Percentiles rank a stretch among this genome's conserved stretches.
These are phyloP conservation scores for Tulasnella calospora DNA, from an alignment of 768 basidiomycete genomes.

Conservation along the genomic window DNA sequence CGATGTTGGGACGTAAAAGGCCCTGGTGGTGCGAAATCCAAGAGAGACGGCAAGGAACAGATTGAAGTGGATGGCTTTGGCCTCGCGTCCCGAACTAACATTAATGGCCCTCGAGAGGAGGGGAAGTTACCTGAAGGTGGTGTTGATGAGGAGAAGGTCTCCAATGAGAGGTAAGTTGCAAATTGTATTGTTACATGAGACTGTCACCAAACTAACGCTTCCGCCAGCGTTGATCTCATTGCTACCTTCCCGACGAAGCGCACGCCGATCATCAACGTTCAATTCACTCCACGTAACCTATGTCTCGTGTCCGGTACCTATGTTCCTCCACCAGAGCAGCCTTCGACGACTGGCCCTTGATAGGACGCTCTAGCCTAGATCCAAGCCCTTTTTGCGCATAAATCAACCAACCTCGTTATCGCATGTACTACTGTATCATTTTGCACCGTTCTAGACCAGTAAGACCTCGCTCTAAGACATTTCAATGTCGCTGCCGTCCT, in stretches of 20 bases:
- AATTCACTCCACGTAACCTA: conserved; percentile 92
- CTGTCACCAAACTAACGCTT: background rate
- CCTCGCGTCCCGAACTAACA: conserved; percentile 40
- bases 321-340: conserved; percentile 42
- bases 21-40: conserved; percentile 58
- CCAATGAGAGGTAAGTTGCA: conserved; percentile 65
- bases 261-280: conserved; percentile 85
- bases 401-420: conserved; percentile 8
- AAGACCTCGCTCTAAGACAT: conserved; percentile 36
- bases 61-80: conserved; percentile 30
- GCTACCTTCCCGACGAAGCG: conserved; percentile 93
- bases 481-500: conserved; percentile 47
- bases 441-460: background rate
- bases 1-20: conserved; percentile 96
- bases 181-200: background rate
- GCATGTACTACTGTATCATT: background rate
- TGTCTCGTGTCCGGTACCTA: conserved; percentile 81
- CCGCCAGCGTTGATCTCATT: conserved; percentile 69
- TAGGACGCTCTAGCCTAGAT: background rate
- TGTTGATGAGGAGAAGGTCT: conserved; percentile 43
- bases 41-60: conserved; percentile 40
- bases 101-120: conserved; percentile 34
- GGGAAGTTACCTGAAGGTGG: conserved; percentile 27
- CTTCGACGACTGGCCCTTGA: conserved; percentile 4
- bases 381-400: background rate